A percentile compares a stretch with the other conserved stretches of the same genome.
These are phyloP conservation scores for Lactarius sanguifluus DNA, from an alignment of 768 basidiomycete genomes.

Conservation along the genomic window DNA sequence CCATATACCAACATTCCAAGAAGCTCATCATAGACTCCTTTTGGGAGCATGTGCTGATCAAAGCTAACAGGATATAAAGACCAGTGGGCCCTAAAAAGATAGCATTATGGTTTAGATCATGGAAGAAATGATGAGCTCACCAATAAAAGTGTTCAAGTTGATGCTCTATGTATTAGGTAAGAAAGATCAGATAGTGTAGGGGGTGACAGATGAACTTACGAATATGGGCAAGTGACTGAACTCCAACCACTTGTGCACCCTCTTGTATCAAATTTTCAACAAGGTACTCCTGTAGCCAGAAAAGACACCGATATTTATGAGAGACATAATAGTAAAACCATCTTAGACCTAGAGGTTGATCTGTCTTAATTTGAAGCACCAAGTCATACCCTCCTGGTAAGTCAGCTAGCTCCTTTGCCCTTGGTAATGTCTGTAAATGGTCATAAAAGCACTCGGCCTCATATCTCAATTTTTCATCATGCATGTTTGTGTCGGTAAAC, in stretches of 20 bases:
- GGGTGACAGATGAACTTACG: not conserved
- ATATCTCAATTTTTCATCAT: not conserved
- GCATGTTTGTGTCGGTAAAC: not conserved
- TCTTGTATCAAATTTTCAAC: too few relatives aligned
- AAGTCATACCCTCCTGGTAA: not conserved
- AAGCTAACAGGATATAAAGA: slow-evolving; percentile 32
- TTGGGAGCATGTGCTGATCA: not conserved
- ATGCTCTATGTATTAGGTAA: not conserved
- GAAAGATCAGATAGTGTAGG: not conserved
- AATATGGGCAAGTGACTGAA: not conserved
- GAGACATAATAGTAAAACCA: not conserved
- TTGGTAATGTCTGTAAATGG: not conserved
- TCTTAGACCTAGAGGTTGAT: not conserved
- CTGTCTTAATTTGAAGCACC: not conserved
- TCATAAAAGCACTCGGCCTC: not conserved
- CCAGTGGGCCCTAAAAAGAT: slow-evolving; percentile 28
- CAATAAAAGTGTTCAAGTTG: slow-evolving; percentile 24
- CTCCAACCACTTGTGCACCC: not conserved
- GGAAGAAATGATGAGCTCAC: too few relatives aligned
- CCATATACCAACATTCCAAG: slow-evolving; percentile 39
- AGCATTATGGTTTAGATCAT: not conserved
- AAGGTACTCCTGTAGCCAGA: not conserved
- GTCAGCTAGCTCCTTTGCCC: not conserved
- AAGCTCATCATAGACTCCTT: slow-evolving; percentile 33
- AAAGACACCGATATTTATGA: not conserved